These are phyloP conservation scores for Hibiscus trionum DNA, from an alignment of 345 rosid species.

Conservation along the genomic window DNA sequence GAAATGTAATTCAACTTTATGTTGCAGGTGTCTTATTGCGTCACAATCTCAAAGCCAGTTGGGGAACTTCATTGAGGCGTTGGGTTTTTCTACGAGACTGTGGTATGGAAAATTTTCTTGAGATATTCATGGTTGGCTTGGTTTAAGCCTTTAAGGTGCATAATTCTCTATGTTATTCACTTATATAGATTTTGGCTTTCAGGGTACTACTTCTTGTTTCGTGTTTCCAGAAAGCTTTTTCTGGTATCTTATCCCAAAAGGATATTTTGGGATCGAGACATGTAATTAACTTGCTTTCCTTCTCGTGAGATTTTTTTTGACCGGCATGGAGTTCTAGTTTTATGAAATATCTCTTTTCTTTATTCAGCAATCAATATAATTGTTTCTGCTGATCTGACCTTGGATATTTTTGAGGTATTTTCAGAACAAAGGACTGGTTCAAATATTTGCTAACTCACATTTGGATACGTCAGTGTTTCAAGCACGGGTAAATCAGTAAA, in stretches of 20 bases:
- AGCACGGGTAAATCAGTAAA: constrained; percentile 62
- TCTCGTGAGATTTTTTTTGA: constrained; percentile 3
- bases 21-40: constrained; percentile 51
- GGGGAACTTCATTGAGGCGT: constrained; percentile 56
- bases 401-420: constrained; percentile 40
- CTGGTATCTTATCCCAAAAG: constrained; percentile 42
- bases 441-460: constrained; percentile 48
- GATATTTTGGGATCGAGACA: constrained; percentile 57
- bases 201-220: constrained; percentile 67
- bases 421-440: constrained; percentile 71
- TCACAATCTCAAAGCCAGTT: constrained; percentile 37
- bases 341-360: constrained; percentile 6
- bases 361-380: constrained; percentile 5
- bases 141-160: neutral
- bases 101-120: constrained; percentile 37
- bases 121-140: neutral
- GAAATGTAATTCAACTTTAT: constrained; percentile 17
- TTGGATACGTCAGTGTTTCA: constrained; percentile 46
- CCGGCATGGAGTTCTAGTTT: neutral
- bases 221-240: constrained; percentile 58
- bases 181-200: constrained; percentile 22
- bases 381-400: constrained; percentile 27
- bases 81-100: constrained; percentile 66
- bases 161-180: constrained; percentile 14
- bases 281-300: constrained; percentile 36